Evolutionary conservation across 768 basidiomycete species (phyloP).

Genomic region (Phanerochaete carnosa): DNA sequence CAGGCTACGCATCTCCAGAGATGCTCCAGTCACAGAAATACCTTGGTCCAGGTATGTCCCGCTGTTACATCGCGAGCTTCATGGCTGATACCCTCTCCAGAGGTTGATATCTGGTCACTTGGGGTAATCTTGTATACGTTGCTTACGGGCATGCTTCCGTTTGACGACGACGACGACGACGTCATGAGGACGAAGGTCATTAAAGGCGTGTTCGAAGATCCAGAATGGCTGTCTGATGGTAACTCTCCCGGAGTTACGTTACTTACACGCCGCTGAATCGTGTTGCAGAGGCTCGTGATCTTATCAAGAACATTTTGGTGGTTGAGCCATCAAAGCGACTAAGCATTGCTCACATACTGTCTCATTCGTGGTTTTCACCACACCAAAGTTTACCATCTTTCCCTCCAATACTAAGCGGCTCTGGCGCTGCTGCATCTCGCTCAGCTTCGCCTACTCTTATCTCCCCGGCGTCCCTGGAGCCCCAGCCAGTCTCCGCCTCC

Average conservation of each 20-base stretch:
- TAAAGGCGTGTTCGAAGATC: conserved; percentile 85
- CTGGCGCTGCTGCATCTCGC: conserved; percentile 22
- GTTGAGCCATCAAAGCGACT: conserved; percentile 74
- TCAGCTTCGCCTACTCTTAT: conserved; percentile 29
- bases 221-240: conserved; percentile 89
- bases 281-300: conserved; percentile 72
- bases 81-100: conserved; percentile 36
- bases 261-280: neutral
- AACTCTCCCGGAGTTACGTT: conserved; percentile 16
- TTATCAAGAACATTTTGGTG: conserved; percentile 75
- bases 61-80: neutral
- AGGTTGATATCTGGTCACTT: conserved; percentile 95
- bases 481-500: conserved; percentile 34
- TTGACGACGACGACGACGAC: conserved; percentile 85
- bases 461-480: conserved; percentile 27
- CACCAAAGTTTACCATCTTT: neutral
- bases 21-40: conserved; percentile 89
- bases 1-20: conserved; percentile 90
- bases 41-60: conserved; percentile 75
- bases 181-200: conserved; percentile 85
- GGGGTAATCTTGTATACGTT: conserved; percentile 90
- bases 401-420: conserved; percentile 5
- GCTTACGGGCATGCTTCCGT: conserved; percentile 86
- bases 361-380: conserved; percentile 77
- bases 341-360: conserved; percentile 80